Base-by-base conservation (phyloP, 2,329 filamentous ascomycete species). In the Nemania sp. region DNA sequence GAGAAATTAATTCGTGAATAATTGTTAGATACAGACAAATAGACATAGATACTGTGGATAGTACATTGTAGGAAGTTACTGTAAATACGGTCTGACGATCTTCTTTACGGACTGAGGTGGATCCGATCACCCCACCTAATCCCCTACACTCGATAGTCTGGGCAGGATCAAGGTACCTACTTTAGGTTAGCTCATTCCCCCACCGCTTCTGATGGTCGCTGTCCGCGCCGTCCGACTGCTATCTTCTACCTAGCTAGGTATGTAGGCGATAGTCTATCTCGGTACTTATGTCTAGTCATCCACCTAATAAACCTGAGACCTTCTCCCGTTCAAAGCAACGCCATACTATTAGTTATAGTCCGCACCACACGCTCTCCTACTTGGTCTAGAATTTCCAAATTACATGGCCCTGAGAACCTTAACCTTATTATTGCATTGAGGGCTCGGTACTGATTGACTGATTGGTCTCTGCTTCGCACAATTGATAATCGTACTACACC, bases 161-260 rank as follows among this genome's bases (percentile, higher is more conserved):
- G n/a, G n/a, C n/a, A n/a, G n/a, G n/a, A n/a, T n/a, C n/a, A n/a
- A 4, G 29, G 32, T 35, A 35, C 32, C 7, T 35, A 8, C 32
- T 7, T 1, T 35, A 35, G 3, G 6, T n/a, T 53, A n/a, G 22
- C 22, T 35, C 18, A 11, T 20, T 38, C 32, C 15, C 47, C 64
- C 65, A 67, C 65, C 65, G 65, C 65, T 64, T 59, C 35, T 67
- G 47, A 10, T 32, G 29, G 29, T 32, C 29, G 29, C 29, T 35
- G 11, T n/a, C n/a, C n/a, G n/a, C n/a, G n/a, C n/a, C n/a, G 7
- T 24, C 49, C 15, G 26, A 15, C 32, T 11, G 26, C 27, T 8
- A 22, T n/a, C n/a, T n/a, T n/a, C n/a, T n/a, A 54, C 15, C 51
- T 52, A 45, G 43, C 38, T 58, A 24, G n/a, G n/a, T n/a, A n/a